Evolutionary conservation across 345 rosid species (phyloP).

Genomic region (Cardamine chenopodiifolia): DNA sequence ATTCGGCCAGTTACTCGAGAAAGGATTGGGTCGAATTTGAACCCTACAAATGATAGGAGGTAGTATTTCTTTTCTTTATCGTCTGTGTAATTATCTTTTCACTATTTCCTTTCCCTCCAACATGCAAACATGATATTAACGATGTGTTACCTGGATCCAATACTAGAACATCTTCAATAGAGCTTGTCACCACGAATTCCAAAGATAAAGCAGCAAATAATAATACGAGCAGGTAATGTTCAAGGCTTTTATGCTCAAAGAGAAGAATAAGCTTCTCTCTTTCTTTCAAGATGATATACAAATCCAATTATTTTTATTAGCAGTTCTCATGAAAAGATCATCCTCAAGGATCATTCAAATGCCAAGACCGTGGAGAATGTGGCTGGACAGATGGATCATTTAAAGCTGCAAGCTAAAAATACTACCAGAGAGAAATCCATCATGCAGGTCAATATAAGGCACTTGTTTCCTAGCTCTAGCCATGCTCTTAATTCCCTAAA

Average conservation of each 20-base stretch:
- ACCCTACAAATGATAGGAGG: conserved; percentile 33
- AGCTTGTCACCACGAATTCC: conserved; percentile 42
- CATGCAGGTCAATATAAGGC: conserved; percentile 45
- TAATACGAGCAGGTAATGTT: conserved; percentile 44
- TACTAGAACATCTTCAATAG: conserved; percentile 28
- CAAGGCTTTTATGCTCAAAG: conserved; percentile 11
- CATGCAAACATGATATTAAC: conserved; percentile 42
- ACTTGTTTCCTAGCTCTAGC: not conserved
- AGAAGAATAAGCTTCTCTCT: conserved; percentile 10
- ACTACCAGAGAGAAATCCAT: conserved; percentile 45
- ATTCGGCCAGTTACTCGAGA: conserved; percentile 41
- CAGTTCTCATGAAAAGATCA: conserved; percentile 30
- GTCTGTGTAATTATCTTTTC: conserved; percentile 3
- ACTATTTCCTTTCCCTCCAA: conserved; percentile 9
- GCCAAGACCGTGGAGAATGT: conserved; percentile 38
- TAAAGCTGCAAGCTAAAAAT: conserved; percentile 47
- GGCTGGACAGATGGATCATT: conserved; percentile 40
- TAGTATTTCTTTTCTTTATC: not conserved
- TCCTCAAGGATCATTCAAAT: conserved; percentile 44
- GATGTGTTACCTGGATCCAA: conserved; percentile 42
- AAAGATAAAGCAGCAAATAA: conserved; percentile 38
- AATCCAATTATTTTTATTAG: not conserved
- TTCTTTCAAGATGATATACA: conserved; percentile 20
- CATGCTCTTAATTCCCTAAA: conserved; percentile 5
- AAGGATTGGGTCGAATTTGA: conserved; percentile 31